Percentiles rank a stretch among this genome's conserved stretches.
These are phyloP conservation scores for Rhododendron henanense DNA, from an alignment of 148 eudicot species.

Conservation along the genomic window DNA sequence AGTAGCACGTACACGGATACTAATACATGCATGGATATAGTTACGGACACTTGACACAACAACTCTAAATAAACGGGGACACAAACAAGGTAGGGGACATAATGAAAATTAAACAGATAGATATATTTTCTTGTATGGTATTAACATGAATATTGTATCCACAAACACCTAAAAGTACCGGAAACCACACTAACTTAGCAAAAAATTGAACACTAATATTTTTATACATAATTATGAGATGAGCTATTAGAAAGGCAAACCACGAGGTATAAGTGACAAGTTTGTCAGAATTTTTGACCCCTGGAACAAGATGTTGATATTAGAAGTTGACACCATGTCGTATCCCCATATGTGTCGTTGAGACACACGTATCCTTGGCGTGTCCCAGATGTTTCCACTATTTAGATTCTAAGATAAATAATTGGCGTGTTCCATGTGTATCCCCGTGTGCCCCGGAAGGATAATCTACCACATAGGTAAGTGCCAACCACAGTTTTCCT, in stretches of 20 bases:
- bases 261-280: background rate
- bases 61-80: background rate
- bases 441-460: background rate
- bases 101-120: background rate
- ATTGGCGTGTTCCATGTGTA: no score
- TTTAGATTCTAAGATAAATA: no score
- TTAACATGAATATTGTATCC: background rate
- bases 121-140: no score
- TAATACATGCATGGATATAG: background rate
- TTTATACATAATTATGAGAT: background rate
- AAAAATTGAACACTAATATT: background rate
- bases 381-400: background rate
- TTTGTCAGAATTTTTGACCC: background rate
- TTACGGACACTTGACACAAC: background rate
- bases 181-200: background rate
- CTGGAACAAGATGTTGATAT: background rate
- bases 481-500: background rate
- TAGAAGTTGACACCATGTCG: background rate
- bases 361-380: background rate
- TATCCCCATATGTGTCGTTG: background rate
- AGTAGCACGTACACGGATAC: background rate
- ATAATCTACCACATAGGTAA: no score
- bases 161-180: background rate
- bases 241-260: background rate
- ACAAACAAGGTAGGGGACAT: background rate